Evolutionary conservation across 768 basidiomycete species (phyloP), one percentile per base, ranked within the genome.

Genomic region (Auriscalpium orientale): DNA sequence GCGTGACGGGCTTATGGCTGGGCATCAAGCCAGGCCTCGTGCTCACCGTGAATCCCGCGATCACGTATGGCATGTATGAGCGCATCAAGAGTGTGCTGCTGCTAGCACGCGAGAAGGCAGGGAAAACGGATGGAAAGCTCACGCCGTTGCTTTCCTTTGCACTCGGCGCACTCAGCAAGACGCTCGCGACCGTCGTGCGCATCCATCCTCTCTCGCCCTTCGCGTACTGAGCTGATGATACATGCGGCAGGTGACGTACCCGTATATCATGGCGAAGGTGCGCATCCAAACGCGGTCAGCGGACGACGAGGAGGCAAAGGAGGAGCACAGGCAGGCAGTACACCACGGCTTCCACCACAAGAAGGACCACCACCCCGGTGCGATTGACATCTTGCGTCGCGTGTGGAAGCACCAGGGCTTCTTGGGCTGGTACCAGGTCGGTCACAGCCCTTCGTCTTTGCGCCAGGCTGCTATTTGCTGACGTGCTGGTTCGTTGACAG

Each of bases 261-360:
- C 92, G 0, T 94, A 95, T 67, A 94, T 94, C 62, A 92, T 93
- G 89, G 91, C 90, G 48, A 98, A 98, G 77, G 92, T 98, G 35
- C 82, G 95, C 52, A 88, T 98, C 33, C 95, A 98, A 70, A 91
- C 95, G 8, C 83, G 89, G 33, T 79, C 80, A 48, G 77, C 82
- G 16, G 82, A 84, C 55, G 67, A 59, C 8, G 79, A 81, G n/a
- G 79, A 79, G 13, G 75, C 70, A 4, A 67, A 66, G 5, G 74
- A 72, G 51, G 69, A 77, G 49, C 60, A 68, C 38, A 59, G 72
- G n/a, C 67, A 67, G 16, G 76, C 74, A 8, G 57, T 62, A 9
- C 66, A 74, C 21, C 71, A 76, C 60, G 57, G 66, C 34, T 71
- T 67, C 56, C 81, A 80, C 57, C 78, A 79, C 63, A 62, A 70